Conservation (phyloP, 2,329 filamentous ascomycete species). For the Cadophora gregata region DNA sequence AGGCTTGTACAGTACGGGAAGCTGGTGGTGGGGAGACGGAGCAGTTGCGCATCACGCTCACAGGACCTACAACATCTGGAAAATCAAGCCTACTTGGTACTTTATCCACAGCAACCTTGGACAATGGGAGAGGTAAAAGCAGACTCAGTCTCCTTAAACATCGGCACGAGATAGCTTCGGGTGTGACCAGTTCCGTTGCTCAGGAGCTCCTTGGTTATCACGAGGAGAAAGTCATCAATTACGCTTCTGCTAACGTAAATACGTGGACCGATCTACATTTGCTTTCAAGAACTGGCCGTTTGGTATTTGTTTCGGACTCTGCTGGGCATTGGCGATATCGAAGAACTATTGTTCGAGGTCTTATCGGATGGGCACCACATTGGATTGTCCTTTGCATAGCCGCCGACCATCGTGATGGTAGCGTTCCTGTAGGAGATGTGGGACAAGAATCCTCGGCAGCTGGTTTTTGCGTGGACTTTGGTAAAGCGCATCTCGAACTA, state of each 20-base stretch:
- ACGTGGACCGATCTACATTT: slow-evolving; percentile 96
- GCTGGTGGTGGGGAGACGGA: slow-evolving; percentile 48
- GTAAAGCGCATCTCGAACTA: slow-evolving; percentile 80
- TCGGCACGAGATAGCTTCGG: slow-evolving; percentile 89
- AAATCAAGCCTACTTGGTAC: slow-evolving; percentile 93
- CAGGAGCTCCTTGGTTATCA: slow-evolving; percentile 92
- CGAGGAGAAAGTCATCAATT: slow-evolving; percentile 72
- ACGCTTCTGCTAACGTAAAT: slow-evolving; percentile 82
- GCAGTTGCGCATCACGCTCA: slow-evolving; percentile 85
- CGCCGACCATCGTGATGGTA: slow-evolving; percentile 70
- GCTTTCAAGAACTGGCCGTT: slow-evolving; percentile 70
- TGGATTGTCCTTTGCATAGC: slow-evolving; percentile 91
- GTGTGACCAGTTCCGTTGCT: slow-evolving; percentile 91
- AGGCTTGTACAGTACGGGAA: neutral
- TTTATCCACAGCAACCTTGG: slow-evolving; percentile 82
- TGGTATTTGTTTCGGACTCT: slow-evolving; percentile 91
- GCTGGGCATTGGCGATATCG: slow-evolving; percentile 90
- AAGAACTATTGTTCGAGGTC: slow-evolving; percentile 83
- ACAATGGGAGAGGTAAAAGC: slow-evolving; percentile 92
- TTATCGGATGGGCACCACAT: slow-evolving; percentile 96
- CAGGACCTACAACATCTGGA: slow-evolving; percentile 87
- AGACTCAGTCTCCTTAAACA: slow-evolving; percentile 89
- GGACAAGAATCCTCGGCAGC: slow-evolving; percentile 57
- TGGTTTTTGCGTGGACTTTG: slow-evolving; percentile 70
- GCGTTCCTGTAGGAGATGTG: slow-evolving; percentile 51